These are phyloP conservation scores for Trichophaea hybrida DNA, from an alignment of 2,329 filamentous ascomycete species.

Conservation along the genomic window DNA sequence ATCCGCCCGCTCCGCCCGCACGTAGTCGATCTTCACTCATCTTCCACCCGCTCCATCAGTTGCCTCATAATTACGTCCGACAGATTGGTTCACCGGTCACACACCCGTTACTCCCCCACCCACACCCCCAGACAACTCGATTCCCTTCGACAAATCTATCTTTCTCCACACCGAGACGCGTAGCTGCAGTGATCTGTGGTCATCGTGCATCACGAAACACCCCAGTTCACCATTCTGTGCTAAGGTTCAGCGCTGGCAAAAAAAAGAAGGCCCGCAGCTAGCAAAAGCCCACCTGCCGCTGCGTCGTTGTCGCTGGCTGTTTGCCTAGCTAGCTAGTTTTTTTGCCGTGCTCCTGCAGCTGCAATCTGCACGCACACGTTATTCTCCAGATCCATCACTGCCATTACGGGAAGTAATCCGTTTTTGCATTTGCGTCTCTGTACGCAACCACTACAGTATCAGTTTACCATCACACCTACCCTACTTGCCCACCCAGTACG, in stretches of 20 bases:
- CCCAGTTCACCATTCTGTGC: not conserved
- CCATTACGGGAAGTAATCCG: not conserved
- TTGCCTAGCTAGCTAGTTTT: slow-evolving; percentile 2
- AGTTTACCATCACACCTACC: not conserved
- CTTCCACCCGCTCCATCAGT: not conserved
- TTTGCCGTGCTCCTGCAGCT: slow-evolving; percentile 2
- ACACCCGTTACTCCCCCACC: not conserved
- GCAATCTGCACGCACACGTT: slow-evolving; percentile 6
- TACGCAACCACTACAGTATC: not conserved
- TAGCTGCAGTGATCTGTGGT: slow-evolving; percentile 3
- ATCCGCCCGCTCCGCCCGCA: not conserved
- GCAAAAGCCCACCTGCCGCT: not conserved
- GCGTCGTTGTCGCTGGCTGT: not conserved
- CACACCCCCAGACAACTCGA: not conserved
- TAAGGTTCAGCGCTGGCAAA: not conserved
- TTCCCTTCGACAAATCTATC: not conserved
- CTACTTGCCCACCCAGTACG: not conserved
- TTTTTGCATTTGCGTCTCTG: not conserved
- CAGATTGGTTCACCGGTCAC: not conserved
- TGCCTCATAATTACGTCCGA: not conserved
- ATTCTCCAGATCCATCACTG: slow-evolving; percentile 3
- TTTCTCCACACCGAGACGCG: not conserved
- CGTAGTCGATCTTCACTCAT: not conserved
- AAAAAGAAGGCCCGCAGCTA: not conserved
- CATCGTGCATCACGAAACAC: not conserved